Base-by-base conservation (phyloP, 1,284 basidiomycete species). In the Cryptococcus floricola region DNA sequence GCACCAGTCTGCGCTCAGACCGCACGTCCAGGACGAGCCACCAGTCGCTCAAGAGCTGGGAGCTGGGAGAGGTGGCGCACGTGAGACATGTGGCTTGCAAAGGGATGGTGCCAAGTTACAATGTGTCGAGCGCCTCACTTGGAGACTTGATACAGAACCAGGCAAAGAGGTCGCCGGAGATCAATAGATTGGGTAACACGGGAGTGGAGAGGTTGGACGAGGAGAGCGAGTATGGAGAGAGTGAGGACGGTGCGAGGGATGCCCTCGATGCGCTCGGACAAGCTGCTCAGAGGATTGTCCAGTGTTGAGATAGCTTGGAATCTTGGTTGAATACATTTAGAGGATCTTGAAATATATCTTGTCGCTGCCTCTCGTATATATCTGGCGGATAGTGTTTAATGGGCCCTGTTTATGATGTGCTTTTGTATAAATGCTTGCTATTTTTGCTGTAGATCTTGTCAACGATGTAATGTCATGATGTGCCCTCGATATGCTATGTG, bases 211-310 rank as follows among this genome's bases (percentile, higher is more conserved):
- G 41, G 41, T 42, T 42, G 48, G 38, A 43, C 6, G 39, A 42
- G 16, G 51, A 49, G 39, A 48, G 12, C 14, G 50, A 52, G 39
- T 52, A 62, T 28, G 58, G 47, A 25, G 10, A 18, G 5, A 54
- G 18, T 46, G 52, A 42, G 50, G 52, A 48, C 38, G 50, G 18
- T 31, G 54, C 48, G n/a, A 54, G 45, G 25, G 49, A 52, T 27
- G 52, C 48, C 25, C 50, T 46, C 23, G 57, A 60, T 48, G 49
- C 55, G n/a, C 45, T 58, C 18, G 59, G 50, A 4, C 53, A 55
- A 49, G 56, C 59, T 6, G 56, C 54, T 3, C 39, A 44, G 43
- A 23, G 44, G 44, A 50, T 59, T 34, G 51, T 39, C 45, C 8
- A 31, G 25, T 23, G 19, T 18, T 42, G 41, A 42, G 16, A 23